Evolutionary conservation across 2,329 filamentous ascomycete genomes (phyloP).

Genomic region (Beauveria pseudobassiana): DNA sequence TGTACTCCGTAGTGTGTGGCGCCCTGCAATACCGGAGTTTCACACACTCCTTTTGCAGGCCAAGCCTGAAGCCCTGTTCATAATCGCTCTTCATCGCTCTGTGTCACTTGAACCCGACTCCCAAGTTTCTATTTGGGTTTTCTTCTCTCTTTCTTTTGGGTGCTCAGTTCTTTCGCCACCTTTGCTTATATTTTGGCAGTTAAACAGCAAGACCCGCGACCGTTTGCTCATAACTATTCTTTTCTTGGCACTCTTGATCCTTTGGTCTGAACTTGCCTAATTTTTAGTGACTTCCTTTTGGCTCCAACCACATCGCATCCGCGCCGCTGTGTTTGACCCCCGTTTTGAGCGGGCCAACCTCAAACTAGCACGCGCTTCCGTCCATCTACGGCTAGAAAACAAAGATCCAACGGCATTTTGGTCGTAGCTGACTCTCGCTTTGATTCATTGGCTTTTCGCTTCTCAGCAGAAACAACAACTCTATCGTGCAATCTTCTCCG

Average conservation of each 20-base stretch:
- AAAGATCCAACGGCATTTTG: neutral
- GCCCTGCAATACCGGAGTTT: constrained; percentile 7
- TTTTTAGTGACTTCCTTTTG: neutral
- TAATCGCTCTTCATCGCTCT: neutral
- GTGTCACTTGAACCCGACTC: neutral
- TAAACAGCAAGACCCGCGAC: neutral
- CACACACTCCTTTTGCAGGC: constrained; percentile 2
- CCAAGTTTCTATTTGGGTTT: no score
- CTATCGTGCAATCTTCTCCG: neutral
- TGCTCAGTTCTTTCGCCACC: neutral
- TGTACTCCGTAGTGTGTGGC: neutral
- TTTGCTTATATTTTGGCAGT: neutral
- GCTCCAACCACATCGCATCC: neutral
- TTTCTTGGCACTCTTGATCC: neutral
- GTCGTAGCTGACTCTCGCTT: neutral
- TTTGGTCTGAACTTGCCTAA: neutral
- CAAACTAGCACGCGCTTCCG: neutral
- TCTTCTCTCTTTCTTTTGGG: neutral
- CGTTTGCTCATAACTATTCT: neutral
- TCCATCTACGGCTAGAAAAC: neutral
- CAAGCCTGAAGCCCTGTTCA: neutral
- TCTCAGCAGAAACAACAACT: neutral
- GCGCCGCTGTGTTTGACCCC: neutral
- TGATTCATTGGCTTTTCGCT: neutral
- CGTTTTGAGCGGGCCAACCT: neutral